Evolutionary conservation across 768 basidiomycete species (phyloP), one percentile per base, ranked within the genome.

Genomic region (Collybiopsis confluens): DNA sequence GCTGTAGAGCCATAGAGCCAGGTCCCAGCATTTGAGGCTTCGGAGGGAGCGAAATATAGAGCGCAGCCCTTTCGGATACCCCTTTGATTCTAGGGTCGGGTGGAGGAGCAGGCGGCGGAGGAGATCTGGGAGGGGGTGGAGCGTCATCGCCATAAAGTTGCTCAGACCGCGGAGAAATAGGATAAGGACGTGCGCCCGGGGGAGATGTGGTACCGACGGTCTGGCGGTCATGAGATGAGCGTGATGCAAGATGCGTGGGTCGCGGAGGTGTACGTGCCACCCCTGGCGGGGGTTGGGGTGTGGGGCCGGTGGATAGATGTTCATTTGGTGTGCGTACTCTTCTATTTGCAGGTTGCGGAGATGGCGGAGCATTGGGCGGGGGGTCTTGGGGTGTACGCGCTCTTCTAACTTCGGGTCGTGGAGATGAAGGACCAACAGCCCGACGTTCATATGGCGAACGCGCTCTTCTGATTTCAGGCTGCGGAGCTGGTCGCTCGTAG

Each of bases 21-120:
- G 36, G 54, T 23, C 30, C 41, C 35, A 42, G 18, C 24, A 52
- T 42, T 5, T 57, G 60, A 4, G 59, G 56, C 8, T 59, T 56
- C 3, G 60, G 60, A 15, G 61, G 59, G 37, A 61, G 57, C 6
- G 58, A 47, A 15, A 50, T 59, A 60, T 54, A 26, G 61, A 48
- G 45, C 20, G 62, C 58, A 24, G 23, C 61, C 44, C 33, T 49
- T 56, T 24, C 59, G 60, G 41, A 61, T 54, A n/a, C 56, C 55
- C 58, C 55, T 47, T 65, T 65, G 4, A 69, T 43, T 26, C 67
- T 60, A 18, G 40, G 33, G 53, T 68, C 70, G 4, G 68, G 68
- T 11, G 68, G 68, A 9, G 79, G 71, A 15, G 72, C 69, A 9
- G 70, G 70, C 13, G 73, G 70, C 1, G 72, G 68, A 1, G 63